phyloP scores from a whole-genome alignment of 148 eudicot genomes.

The Chenopodium berlandieri region DNA sequence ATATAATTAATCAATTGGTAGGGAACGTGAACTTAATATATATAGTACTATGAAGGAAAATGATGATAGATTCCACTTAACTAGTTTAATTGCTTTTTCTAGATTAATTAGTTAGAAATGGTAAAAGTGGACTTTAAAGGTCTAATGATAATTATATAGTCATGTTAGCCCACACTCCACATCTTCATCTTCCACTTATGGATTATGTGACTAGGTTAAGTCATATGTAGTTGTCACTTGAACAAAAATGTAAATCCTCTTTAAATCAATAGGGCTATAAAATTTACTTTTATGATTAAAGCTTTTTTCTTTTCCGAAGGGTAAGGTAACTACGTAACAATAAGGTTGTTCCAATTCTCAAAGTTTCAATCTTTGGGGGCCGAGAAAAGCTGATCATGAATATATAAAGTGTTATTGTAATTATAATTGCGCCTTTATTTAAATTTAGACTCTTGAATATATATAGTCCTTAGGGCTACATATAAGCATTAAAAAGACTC shows the following conservation, averaged over 20 bases:
- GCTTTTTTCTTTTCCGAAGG: background rate
- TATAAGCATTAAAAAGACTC: too few species aligned
- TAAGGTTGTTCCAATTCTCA: too few species aligned
- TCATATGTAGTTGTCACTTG: background rate
- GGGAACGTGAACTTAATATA: background rate
- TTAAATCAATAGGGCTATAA: background rate
- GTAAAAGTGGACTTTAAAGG: background rate
- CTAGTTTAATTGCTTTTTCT: background rate
- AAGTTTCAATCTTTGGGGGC: too few species aligned
- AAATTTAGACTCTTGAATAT: too few species aligned
- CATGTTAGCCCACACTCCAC: background rate
- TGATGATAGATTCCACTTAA: background rate
- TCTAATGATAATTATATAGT: background rate
- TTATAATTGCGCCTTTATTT: too few species aligned
- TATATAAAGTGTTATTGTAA: too few species aligned
- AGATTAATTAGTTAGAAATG: background rate
- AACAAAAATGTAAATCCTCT: background rate
- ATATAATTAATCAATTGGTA: conserved; percentile 8
- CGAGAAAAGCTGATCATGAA: too few species aligned
- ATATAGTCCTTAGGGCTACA: too few species aligned
- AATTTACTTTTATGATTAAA: background rate
- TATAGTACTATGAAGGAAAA: background rate
- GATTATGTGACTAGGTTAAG: background rate
- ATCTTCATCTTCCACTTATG: background rate
- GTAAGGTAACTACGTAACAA: background rate